Base-by-base conservation (phyloP, 306 rosid genomes). In the Castanea mollissima region DNA sequence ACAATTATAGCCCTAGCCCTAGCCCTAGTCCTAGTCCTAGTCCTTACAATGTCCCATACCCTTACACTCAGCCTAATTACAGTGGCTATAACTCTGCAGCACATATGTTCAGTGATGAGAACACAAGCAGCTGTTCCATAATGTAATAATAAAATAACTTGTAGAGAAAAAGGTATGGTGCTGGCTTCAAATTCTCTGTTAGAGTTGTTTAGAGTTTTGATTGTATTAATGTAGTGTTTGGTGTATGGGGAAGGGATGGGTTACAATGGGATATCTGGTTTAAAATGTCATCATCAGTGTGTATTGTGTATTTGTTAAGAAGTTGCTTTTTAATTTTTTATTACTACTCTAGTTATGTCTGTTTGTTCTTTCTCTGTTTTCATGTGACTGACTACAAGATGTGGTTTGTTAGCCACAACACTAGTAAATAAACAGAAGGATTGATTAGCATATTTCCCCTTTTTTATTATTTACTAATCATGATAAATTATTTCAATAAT, bases 51-150 rank as follows among this genome's bases (percentile, higher is more conserved):
- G 64, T 85, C 31, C 70, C 81, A 68, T 83, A 84, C 60, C 44
- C 88, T 15, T 73, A 83, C 72, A 77, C 83, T 19, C 62, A 79
- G n/a, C 84, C 91, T 68, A 74, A 70, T 59, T 83, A 85, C 82
- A 76, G 64, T 64, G 63, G n/a, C 56, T 78, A 82, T 71, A 85
- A 80, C 91, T 73, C 88, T 81, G 94, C 97, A 60, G 82, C 92
- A 12, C 89, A 94, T 72, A 86, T 92, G 92, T 90, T 91, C 89
- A 87, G 89, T 82, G 95, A 91, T 83, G 99, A 94, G 84, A 87
- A 90, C 79, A 80, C 93, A 15, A 79, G 77, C 74, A 81, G 95
- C 82, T 94, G 97, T 81, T 87, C 97, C 20, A 77, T 94, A 19
- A 94, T 94, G 98, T 92, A 88, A 75, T 70, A 35, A 32, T 73